A percentile compares a stretch with the other conserved stretches of the same genome.
Evolutionary conservation across 2,329 filamentous ascomycete species (phyloP).

Genomic region (Calycina marina): DNA sequence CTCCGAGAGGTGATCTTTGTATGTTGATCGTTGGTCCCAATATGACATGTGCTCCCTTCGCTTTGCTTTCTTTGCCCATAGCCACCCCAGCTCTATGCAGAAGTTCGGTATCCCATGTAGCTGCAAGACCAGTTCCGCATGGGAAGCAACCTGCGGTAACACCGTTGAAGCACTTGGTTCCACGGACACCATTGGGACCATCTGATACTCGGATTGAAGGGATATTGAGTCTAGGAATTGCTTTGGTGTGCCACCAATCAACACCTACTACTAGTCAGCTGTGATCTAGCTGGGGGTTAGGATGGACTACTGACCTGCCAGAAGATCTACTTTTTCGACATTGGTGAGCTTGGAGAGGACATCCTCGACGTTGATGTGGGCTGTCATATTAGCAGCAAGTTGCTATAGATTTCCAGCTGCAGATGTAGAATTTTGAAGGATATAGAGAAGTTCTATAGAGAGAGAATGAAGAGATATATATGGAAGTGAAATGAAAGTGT

Average conservation of each 20-base stretch:
- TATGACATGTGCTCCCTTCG: constrained; percentile 47
- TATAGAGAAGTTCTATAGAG: too few relatives aligned
- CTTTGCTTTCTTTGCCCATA: constrained; percentile 51
- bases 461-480: too few relatives aligned
- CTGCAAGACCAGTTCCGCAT: constrained; percentile 34
- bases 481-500: too few relatives aligned
- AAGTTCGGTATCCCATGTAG: constrained; percentile 51
- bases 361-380: constrained; percentile 38
- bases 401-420: too few relatives aligned
- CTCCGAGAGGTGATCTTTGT: constrained; percentile 32
- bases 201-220: constrained; percentile 23
- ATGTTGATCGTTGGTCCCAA: constrained; percentile 48
- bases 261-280: constrained; percentile 13
- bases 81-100: constrained; percentile 47
- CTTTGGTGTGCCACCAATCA: constrained; percentile 23
- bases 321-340: constrained; percentile 36
- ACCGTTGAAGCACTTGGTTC: constrained; percentile 23
- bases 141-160: constrained; percentile 31
- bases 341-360: constrained; percentile 38
- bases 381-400: constrained; percentile 31
- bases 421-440: too few relatives aligned
- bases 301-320: constrained; percentile 27
- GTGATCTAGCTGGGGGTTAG: background rate
- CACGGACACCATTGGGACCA: constrained; percentile 24
- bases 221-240: constrained; percentile 19